Base-by-base conservation (phyloP, 169 alveolate species). In the Neospora caninum region DNA sequence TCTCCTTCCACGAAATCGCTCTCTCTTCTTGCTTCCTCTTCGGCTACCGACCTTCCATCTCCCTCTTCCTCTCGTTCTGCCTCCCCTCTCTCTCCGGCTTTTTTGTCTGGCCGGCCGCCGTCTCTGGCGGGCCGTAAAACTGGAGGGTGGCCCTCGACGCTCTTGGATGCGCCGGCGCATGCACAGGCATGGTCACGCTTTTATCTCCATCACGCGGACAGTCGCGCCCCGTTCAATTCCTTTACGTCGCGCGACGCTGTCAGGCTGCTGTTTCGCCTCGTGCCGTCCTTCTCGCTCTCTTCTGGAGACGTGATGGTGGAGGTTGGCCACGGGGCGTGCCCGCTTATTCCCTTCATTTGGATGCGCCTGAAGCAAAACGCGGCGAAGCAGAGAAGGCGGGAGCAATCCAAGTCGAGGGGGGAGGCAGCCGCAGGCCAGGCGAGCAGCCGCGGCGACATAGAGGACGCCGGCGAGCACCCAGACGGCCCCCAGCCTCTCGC, bases 261-360 rank as follows among this genome's bases (percentile, higher is more conserved):
- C n/a, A 18, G 34, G 67, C 89, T 41, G 53, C 39, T 82, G 38
- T 82, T 82, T 49, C 53, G 67, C 22, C 89, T 82, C 25, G 54
- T 82, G 29, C 89, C 89, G 34, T 82, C 69, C 38, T 41, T 82
- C 89, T 82, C 89, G n/a, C 89, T 82, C 41, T 38, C 53, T 31
- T 1, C 38, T 4, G 89, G 64, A 31, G 89, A 82, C 38, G 69
- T 82, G 53, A 13, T 82, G 41, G 89, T 82, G 53, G 89, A 82
- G 67, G 67, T 82, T 27, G 89, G 89, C 0, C 89, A 82, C 67
- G 89, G 89, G 67, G 53, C 89, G 67, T 82, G 89, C 25, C 89
- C 89, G 4, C 67, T 82, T 7, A 38, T 82, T 13, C 89, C 89
- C 0, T 82, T 82, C 67, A 38, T 82, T 36, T 82, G 89, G 89